Conservation (phyloP, 495 filamentous ascomycete species). For the Staphylotrichum tortipilum region DNA sequence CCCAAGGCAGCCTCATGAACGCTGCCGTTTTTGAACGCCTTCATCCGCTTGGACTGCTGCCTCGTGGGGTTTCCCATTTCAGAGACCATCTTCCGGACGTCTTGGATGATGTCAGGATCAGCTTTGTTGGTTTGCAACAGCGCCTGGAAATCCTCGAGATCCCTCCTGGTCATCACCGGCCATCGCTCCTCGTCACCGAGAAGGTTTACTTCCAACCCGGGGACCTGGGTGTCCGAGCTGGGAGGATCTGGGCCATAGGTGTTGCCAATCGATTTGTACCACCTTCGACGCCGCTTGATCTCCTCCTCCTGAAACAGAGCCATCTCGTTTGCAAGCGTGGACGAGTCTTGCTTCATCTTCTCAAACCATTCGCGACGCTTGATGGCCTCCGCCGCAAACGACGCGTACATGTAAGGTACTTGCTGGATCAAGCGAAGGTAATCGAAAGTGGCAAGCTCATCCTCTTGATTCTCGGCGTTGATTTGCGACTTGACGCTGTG, state of each 20-base stretch:
- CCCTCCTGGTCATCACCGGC: conserved; percentile 56
- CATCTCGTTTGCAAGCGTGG: conserved; percentile 82
- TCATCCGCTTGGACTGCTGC: conserved; percentile 65
- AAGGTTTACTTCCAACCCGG: conserved; percentile 78
- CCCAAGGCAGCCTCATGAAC: conserved; percentile 77
- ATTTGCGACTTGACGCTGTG: conserved; percentile 61
- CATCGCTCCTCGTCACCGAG: conserved; percentile 70
- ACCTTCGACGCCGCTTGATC: conserved; percentile 75
- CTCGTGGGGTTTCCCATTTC: conserved; percentile 67
- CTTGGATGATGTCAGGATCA: conserved; percentile 37
- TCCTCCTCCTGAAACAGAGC: conserved; percentile 86
- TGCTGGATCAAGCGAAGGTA: conserved; percentile 65
- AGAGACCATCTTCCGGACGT: conserved; percentile 49
- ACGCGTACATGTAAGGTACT: conserved; percentile 81
- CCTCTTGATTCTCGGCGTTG: conserved; percentile 59
- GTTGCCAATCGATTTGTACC: conserved; percentile 72
- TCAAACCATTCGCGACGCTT: conserved; percentile 82
- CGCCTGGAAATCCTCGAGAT: conserved; percentile 58
- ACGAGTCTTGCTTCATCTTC: conserved; percentile 77
- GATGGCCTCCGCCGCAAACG: conserved; percentile 75
- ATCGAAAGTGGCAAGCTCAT: conserved; percentile 64
- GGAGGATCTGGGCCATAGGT: conserved; percentile 33
- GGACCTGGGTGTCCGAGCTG: conserved; percentile 41
- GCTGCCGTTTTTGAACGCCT: conserved; percentile 93
- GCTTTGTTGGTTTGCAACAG: conserved; percentile 46